Evolutionary conservation across 2,329 filamentous ascomycete genomes (phyloP), one percentile per base, ranked within the genome.

Genomic region (Penicillium sp.): DNA sequence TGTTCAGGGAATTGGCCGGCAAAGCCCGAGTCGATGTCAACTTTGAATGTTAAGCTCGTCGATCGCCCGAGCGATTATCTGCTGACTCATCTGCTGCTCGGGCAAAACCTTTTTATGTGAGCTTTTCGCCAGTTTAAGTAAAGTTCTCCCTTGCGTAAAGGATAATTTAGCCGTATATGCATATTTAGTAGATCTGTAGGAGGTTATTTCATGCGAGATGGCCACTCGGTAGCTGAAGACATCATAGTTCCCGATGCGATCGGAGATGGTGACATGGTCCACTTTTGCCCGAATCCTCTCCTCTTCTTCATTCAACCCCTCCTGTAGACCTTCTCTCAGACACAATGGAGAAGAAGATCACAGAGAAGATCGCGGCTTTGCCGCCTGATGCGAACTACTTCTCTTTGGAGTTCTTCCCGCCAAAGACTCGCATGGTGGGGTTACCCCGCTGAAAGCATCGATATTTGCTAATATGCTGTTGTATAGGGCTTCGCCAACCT

Each of bases 371-470:
- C 71, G 89, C 90, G 76, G 90, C 91, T 57, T 79, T 99, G 78
- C 89, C 90, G 73, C 83, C 88, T 60, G 85, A 90, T 74, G 84
- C 85, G 61, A 86, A 84, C 72, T 97, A 94, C 80, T 96, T 96
- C 77, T 97, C 94, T 45, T 88, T 97, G 75, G 94, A 99, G 78
- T 99, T 99, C 85, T 99, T 99, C 79, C 94, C 94, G 63, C 94
- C 94, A 59, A 99, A 97, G 80, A 99, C 94, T 44, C 83, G 88
- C 57, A 96, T 96, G 87, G 83, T 84, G 68, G 66, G 75, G 66
- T 67, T 62, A 62, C 65, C 61, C 62, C 66, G 67, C 45, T 54
- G 27, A 48, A 50, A 40, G 31, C 39, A 57, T 24, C 42, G 47
- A 45, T 34, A 41, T 56, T 53, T 49, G 56, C 65, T 75, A 64